phyloP scores from a whole-genome alignment of 1,284 basidiomycete genomes.

The Ustilago lituana region DNA sequence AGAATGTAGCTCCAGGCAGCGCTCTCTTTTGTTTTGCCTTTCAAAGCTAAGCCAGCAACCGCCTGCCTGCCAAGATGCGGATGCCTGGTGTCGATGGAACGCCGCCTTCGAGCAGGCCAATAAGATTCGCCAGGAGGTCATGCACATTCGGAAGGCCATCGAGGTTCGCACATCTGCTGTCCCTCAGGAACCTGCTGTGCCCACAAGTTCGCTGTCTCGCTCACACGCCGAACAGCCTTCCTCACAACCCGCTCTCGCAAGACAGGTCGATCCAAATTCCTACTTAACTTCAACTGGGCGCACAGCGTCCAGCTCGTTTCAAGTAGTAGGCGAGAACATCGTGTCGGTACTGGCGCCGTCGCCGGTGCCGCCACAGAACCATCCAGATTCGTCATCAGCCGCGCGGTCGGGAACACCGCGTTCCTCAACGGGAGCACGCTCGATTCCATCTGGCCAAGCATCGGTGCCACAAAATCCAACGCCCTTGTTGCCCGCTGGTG shows the following conservation, averaged over 20 bases:
- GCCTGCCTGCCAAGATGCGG: neutral
- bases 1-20: neutral
- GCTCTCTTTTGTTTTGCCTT: neutral
- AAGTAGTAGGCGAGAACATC: constrained; percentile 31
- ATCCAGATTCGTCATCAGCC: neutral
- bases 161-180: neutral
- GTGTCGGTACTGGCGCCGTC: neutral
- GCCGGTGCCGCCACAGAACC: neutral
- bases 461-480: no score
- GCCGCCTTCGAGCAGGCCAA: neutral
- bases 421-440: neutral
- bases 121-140: neutral
- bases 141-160: neutral
- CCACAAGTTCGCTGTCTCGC: neutral
- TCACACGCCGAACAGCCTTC: neutral
- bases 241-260: neutral
- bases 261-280: neutral
- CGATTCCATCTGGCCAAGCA: no score
- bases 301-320: constrained; percentile 24
- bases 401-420: neutral
- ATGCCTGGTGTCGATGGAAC: constrained; percentile 3
- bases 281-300: neutral
- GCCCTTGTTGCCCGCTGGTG: no score
- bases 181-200: neutral
- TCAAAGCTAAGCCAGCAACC: neutral